These are phyloP conservation scores for Periconia digitata DNA, from an alignment of 2,329 filamentous ascomycete genomes.

Conservation along the genomic window DNA sequence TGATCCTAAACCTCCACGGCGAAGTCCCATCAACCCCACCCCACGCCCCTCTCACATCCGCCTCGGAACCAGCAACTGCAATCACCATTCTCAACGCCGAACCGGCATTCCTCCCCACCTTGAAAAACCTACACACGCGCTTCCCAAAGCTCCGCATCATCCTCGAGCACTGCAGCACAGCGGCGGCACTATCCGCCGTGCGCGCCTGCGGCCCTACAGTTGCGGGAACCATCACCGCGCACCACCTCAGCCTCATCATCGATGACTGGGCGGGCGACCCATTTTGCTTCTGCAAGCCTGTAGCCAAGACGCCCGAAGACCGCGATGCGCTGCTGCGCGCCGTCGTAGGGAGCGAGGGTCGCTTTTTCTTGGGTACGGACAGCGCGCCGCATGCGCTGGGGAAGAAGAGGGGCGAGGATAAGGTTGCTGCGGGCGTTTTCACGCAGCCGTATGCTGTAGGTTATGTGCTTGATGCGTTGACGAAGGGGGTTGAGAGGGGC, in stretches of 20 bases:
- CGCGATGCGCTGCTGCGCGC: slow-evolving; percentile 71
- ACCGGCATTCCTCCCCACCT: slow-evolving; percentile 76
- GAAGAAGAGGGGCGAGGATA: slow-evolving; percentile 60
- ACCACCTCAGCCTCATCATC: slow-evolving; percentile 79
- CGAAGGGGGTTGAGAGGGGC: slow-evolving; percentile 61
- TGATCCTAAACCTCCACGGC: slow-evolving; percentile 92
- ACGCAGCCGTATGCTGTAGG: slow-evolving; percentile 73
- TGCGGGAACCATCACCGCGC: slow-evolving; percentile 79
- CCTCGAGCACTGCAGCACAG: slow-evolving; percentile 86
- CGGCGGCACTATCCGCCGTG: slow-evolving; percentile 77
- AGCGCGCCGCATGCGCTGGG: slow-evolving; percentile 67
- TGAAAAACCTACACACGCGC: slow-evolving; percentile 69
- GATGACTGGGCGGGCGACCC: slow-evolving; percentile 71
- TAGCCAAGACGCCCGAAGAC: slow-evolving; percentile 65
- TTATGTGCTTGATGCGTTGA: slow-evolving; percentile 65
- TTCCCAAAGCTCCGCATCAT: slow-evolving; percentile 71
- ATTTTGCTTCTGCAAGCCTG: slow-evolving; percentile 78
- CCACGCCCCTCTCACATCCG: slow-evolving; percentile 13
- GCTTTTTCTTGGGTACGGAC: slow-evolving; percentile 75
- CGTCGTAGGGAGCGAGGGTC: slow-evolving; percentile 50
- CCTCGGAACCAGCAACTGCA: slow-evolving; percentile 14
- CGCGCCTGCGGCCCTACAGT: slow-evolving; percentile 75
- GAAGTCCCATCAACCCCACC: slow-evolving; percentile 65
- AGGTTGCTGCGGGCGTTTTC: slow-evolving; percentile 71
- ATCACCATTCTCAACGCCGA: slow-evolving; percentile 65